Percentiles rank a stretch among this genome's conserved stretches.
Conservation (phyloP, 2,329 filamentous ascomycete genomes). For the Rhynchosporium secalis region DNA sequence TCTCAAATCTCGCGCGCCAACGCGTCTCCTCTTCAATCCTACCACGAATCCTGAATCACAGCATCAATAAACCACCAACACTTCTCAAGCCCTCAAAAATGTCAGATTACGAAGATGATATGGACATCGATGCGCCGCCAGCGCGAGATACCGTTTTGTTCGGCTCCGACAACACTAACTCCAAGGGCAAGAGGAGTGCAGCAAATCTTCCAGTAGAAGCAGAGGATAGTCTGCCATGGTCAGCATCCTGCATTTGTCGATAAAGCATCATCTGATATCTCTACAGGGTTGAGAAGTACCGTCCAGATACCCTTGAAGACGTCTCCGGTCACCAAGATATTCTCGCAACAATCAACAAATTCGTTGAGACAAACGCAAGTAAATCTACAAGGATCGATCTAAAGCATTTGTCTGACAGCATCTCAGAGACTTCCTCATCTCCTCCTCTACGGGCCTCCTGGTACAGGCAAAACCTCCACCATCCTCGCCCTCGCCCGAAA, state of each 20-base stretch:
- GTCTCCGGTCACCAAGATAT: conserved; percentile 98
- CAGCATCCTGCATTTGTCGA: conserved; percentile 26
- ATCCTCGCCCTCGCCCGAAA: conserved; percentile 88
- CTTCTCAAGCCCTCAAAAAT: conserved; percentile 40
- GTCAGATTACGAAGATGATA: conserved; percentile 62
- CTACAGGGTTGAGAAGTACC: conserved; percentile 90
- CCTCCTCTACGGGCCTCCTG: conserved; percentile 92
- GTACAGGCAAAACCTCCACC: conserved; percentile 96
- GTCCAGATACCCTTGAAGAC: conserved; percentile 83
- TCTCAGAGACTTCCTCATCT: conserved; percentile 80
- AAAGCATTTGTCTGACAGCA: conserved; percentile 15
- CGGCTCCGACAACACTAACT: conserved; percentile 68
- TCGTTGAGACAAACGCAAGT: conserved; percentile 81
- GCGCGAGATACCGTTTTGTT: conserved; percentile 61
- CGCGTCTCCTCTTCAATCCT: not conserved
- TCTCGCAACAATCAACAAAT: conserved; percentile 95
- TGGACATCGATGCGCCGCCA: conserved; percentile 64
- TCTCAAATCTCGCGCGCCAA: not conserved
- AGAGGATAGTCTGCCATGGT: conserved; percentile 94
- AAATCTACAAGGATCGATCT: not conserved
- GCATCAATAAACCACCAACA: not conserved
- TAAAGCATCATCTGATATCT: conserved; percentile 28
- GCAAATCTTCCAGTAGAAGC: conserved; percentile 93
- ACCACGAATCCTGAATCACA: not conserved
- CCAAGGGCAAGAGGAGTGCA: conserved; percentile 87